phyloP scores from a whole-genome alignment of 2,329 filamentous ascomycete species.

The Phyllosticta citribraziliensis region DNA sequence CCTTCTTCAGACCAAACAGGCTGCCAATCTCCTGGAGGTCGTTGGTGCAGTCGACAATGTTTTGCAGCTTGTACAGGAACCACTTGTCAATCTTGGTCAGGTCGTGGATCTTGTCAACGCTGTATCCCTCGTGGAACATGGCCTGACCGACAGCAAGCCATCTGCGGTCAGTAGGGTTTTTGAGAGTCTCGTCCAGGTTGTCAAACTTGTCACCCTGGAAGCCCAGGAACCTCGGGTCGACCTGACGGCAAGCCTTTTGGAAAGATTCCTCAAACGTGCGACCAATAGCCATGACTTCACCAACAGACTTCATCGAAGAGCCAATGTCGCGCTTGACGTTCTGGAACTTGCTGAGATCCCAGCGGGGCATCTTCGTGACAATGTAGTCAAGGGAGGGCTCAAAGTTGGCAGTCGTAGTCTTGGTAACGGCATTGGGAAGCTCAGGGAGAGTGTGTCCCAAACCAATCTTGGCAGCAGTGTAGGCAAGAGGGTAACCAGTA shows the following conservation, averaged over 20 bases:
- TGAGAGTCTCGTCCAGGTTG: constrained; percentile 77
- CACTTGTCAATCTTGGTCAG: constrained; percentile 98
- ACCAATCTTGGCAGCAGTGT: constrained; percentile 96
- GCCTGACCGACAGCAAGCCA: constrained; percentile 97
- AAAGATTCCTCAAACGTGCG: constrained; percentile 98
- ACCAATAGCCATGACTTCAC: constrained; percentile 98
- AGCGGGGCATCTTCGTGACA: constrained; percentile 96
- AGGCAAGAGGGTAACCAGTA: constrained; percentile 92
- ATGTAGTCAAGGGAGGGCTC: constrained; percentile 96
- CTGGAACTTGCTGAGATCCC: constrained; percentile 98
- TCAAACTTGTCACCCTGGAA: constrained; percentile 96
- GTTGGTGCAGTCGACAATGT: constrained; percentile 83
- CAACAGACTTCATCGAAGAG: constrained; percentile 97
- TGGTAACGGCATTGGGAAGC: constrained; percentile 94
- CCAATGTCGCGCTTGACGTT: constrained; percentile 97
- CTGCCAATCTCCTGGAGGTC: constrained; percentile 78
- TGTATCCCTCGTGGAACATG: constrained; percentile 94
- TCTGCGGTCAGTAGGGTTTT: constrained; percentile 89
- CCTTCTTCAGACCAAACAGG: constrained; percentile 76
- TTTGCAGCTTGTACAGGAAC: constrained; percentile 98
- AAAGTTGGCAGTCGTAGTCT: constrained; percentile 98
- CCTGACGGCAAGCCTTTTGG: constrained; percentile 96
- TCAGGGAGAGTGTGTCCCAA: constrained; percentile 91
- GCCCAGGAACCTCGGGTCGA: constrained; percentile 83
- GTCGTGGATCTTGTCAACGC: constrained; percentile 83